These are phyloP conservation scores for Cystobasidium pallidum DNA, from an alignment of 1,284 basidiomycete species.

Conservation along the genomic window DNA sequence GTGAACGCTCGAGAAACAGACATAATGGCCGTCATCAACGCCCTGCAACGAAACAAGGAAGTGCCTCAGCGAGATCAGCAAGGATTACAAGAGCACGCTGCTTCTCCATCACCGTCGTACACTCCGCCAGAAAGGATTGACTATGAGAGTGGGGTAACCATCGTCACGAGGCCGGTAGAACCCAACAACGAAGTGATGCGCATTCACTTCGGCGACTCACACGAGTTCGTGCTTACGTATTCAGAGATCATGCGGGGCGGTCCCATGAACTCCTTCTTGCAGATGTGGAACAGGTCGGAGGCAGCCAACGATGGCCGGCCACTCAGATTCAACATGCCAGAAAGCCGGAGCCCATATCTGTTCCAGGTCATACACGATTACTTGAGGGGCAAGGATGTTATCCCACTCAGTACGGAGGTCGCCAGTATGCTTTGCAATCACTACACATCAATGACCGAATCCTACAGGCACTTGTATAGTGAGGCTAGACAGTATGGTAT, in stretches of 20 bases:
- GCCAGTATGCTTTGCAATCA: not conserved
- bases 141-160: not conserved
- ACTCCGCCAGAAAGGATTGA: conserved; percentile 10
- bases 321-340: not conserved
- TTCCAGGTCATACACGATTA: conserved; percentile 24
- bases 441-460: not conserved
- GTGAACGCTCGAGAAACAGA: not conserved
- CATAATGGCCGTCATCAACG: not conserved
- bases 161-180: not conserved
- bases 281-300: not conserved
- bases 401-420: conserved; percentile 4
- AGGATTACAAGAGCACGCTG: too few relatives aligned
- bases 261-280: conserved; percentile 12
- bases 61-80: not conserved
- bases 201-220: not conserved
- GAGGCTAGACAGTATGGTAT: conserved; percentile 8
- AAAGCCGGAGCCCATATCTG: not conserved
- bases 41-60: not conserved
- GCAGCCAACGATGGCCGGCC: not conserved
- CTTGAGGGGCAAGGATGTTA: not conserved
- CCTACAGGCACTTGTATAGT: not conserved
- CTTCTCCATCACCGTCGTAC: not conserved
- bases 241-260: not conserved
- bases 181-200: not conserved
- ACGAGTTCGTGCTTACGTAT: not conserved